phyloP scores from a whole-genome alignment of 495 filamentous ascomycete genomes.

The Rhizodiscina lignyota region DNA sequence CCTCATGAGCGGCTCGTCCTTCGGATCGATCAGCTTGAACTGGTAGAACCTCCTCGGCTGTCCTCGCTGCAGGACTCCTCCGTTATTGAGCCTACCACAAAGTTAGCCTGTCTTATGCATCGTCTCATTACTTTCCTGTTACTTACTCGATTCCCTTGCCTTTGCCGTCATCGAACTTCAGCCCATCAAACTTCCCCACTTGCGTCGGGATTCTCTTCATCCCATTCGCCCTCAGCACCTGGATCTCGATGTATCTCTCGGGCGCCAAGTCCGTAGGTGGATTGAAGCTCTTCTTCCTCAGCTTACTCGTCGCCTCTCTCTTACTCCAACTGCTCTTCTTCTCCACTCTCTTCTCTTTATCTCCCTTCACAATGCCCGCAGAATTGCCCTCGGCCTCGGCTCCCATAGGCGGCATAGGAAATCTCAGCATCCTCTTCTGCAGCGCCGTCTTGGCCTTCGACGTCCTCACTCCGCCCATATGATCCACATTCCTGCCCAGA shows the following conservation, averaged over 20 bases:
- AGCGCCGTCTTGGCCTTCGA: neutral
- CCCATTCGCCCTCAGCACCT: constrained; percentile 19
- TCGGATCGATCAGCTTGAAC: constrained; percentile 25
- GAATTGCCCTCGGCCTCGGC: no score
- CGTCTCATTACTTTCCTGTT: neutral
- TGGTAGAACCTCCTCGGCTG: constrained; percentile 25
- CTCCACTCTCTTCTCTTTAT: constrained; percentile 15
- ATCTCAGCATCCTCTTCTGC: neutral
- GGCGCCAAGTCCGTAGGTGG: constrained; percentile 2
- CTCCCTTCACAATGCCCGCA: no score
- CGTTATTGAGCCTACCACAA: constrained; percentile 18
- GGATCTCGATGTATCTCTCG: constrained; percentile 20
- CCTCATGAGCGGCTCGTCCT: constrained; percentile 24
- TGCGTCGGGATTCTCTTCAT: constrained; percentile 18
- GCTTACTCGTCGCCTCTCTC: constrained; percentile 3
- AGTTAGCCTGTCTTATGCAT: neutral
- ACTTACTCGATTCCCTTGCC: constrained; percentile 9
- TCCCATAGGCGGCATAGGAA: neutral
- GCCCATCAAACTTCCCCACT: constrained; percentile 11
- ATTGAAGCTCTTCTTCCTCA: no score
- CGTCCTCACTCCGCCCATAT: neutral
- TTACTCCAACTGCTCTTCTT: constrained; percentile 4
- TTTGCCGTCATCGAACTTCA: constrained; percentile 3
- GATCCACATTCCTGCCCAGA: neutral
- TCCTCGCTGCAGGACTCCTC: constrained; percentile 13